phyloP scores from a whole-genome alignment of 495 filamentous ascomycete species.

The Chaetomium tenue region DNA sequence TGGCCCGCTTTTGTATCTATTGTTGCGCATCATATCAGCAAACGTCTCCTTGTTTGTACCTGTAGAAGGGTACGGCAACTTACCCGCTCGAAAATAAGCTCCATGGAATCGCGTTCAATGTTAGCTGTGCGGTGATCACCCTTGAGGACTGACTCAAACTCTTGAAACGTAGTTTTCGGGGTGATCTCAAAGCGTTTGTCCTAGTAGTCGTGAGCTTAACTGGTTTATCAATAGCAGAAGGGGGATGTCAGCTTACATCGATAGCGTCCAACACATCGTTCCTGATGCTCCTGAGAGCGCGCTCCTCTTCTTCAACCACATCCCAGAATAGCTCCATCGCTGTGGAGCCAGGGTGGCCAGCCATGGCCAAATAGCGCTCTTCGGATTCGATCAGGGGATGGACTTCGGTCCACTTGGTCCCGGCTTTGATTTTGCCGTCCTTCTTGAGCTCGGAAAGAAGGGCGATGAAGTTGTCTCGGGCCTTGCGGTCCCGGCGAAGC shows the following conservation, averaged over 20 bases:
- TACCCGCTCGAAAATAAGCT: constrained; percentile 76
- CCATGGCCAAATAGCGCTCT: constrained; percentile 76
- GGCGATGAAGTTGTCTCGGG: constrained; percentile 73
- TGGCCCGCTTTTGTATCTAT: constrained; percentile 65
- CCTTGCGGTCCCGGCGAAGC: constrained; percentile 76
- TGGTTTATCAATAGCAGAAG: not conserved
- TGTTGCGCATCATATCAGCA: constrained; percentile 24
- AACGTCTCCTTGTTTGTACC: not conserved
- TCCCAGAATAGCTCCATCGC: constrained; percentile 98
- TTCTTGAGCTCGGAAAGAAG: constrained; percentile 71
- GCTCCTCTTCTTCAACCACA: constrained; percentile 88
- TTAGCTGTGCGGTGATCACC: constrained; percentile 81
- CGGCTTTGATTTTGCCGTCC: constrained; percentile 83
- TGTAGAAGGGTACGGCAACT: constrained; percentile 7
- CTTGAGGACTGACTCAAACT: constrained; percentile 74
- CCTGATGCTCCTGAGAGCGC: constrained; percentile 71
- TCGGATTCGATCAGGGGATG: constrained; percentile 76
- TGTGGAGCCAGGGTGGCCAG: constrained; percentile 82
- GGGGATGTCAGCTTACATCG: constrained; percentile 61
- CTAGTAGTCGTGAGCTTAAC: constrained; percentile 43
- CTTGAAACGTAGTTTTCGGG: constrained; percentile 78
- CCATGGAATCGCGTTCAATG: constrained; percentile 71
- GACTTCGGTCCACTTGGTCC: constrained; percentile 84
- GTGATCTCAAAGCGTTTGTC: constrained; percentile 90
- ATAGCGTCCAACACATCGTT: constrained; percentile 88